phyloP scores from a whole-genome alignment of 768 basidiomycete species.

The Boletus reticulatus region DNA sequence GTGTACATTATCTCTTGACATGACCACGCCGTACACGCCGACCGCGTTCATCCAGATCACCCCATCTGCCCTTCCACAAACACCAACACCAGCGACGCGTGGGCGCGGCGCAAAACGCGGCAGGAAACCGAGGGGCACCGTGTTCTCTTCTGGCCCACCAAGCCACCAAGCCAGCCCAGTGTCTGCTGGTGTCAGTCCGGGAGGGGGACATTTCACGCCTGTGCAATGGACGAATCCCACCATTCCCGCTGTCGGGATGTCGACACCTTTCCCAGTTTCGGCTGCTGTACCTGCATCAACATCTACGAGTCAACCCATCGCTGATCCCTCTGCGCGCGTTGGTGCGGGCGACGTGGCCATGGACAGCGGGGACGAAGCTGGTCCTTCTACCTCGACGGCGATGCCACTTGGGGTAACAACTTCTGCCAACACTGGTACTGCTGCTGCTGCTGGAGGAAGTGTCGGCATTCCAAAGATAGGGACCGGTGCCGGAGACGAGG shows the following conservation, averaged over 20 bases:
- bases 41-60: conserved; percentile 28
- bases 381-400: conserved; percentile 9
- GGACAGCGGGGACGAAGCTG: conserved; percentile 23
- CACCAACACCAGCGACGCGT: conserved; percentile 22
- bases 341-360: conserved; percentile 2
- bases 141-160: conserved; percentile 5
- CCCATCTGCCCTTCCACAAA: conserved; percentile 13
- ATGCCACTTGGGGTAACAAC: background rate
- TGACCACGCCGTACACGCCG: conserved; percentile 25
- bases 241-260: conserved; percentile 3
- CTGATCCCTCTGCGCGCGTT: background rate
- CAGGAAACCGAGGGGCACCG: conserved; percentile 21
- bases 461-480: conserved; percentile 13
- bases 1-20: background rate
- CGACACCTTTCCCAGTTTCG: conserved; percentile 11
- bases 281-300: background rate
- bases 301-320: conserved; percentile 9
- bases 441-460: background rate
- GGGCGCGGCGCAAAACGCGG: conserved; percentile 27
- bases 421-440: background rate
- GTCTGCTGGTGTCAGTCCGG: background rate
- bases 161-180: conserved; percentile 9
- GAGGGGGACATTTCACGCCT: conserved; percentile 30
- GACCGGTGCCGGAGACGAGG: conserved; percentile 33
- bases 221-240: conserved; percentile 39